phyloP scores from a whole-genome alignment of 306 rosid species.

The Hippophae tibetana region DNA sequence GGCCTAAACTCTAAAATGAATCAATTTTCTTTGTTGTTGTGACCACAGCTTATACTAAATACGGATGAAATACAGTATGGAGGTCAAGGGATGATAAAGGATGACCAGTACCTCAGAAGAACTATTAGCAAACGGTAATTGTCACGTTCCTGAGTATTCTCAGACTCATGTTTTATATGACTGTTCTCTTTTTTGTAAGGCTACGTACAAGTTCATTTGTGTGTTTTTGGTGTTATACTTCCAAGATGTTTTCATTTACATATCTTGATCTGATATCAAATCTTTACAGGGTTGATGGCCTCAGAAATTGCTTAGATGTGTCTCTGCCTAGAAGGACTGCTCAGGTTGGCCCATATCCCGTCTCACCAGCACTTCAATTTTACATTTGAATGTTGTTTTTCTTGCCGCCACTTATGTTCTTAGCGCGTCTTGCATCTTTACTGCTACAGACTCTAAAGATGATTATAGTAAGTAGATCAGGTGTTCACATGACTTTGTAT shows the following conservation, averaged over 20 bases:
- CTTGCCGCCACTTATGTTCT: background rate
- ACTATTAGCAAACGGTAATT: slow-evolving; percentile 62
- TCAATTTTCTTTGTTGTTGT: slow-evolving; percentile 7
- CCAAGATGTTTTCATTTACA: background rate
- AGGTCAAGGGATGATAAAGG: slow-evolving; percentile 66
- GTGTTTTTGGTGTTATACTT: background rate
- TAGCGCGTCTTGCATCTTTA: background rate
- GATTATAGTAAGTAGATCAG: background rate
- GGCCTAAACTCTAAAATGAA: background rate
- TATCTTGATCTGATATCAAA: slow-evolving; percentile 3
- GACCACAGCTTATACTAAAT: slow-evolving; percentile 55
- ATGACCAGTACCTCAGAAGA: slow-evolving; percentile 48
- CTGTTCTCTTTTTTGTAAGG: background rate
- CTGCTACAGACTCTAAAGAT: background rate
- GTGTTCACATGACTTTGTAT: slow-evolving; percentile 6
- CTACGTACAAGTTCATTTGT: background rate
- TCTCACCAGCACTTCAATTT: background rate
- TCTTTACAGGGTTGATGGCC: slow-evolving; percentile 61
- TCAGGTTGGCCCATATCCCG: slow-evolving; percentile 43
- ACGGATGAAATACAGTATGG: slow-evolving; percentile 73
- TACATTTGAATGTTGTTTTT: background rate
- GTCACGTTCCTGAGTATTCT: slow-evolving; percentile 12
- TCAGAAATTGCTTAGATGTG: slow-evolving; percentile 67
- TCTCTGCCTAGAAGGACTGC: slow-evolving; percentile 72
- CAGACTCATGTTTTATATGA: background rate